Evolutionary conservation across 1,139 yeast genomes (phyloP).

Genomic region (Magnusiomyces paraingens): DNA sequence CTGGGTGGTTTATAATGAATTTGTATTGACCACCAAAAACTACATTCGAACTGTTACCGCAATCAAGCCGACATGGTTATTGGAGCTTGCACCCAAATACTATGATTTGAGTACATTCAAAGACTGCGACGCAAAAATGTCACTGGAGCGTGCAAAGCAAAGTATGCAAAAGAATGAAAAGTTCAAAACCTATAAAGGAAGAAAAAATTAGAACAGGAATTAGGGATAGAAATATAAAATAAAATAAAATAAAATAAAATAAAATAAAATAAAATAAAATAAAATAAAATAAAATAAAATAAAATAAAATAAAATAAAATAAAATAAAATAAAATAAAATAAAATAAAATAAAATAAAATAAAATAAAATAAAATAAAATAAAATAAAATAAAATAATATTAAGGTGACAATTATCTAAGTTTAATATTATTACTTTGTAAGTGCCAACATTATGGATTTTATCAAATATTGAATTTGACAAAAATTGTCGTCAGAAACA

Average conservation of each 20-base stretch:
- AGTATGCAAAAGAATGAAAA: slow-evolving; percentile 19
- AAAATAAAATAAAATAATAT: too few species aligned
- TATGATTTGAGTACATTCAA: slow-evolving; percentile 68
- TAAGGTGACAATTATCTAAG: too few species aligned
- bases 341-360: too few species aligned
- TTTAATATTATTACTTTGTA: too few species aligned
- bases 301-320: too few species aligned
- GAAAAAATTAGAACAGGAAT: not conserved
- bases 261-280: too few species aligned
- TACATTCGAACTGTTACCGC: slow-evolving; percentile 93
- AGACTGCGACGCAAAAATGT: slow-evolving; percentile 77
- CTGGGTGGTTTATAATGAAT: slow-evolving; percentile 92
- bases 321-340: too few species aligned
- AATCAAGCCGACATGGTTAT: slow-evolving; percentile 85
- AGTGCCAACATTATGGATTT: too few species aligned
- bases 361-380: too few species aligned
- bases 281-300: too few species aligned
- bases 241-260: not conserved
- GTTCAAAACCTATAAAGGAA: not conserved
- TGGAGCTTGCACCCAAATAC: slow-evolving; percentile 81
- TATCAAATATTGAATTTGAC: too few species aligned
- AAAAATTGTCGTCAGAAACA: too few species aligned
- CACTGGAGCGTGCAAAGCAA: slow-evolving; percentile 58
- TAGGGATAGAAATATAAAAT: slow-evolving; percentile 8
- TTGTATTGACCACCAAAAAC: slow-evolving; percentile 87